phyloP scores from a whole-genome alignment of 345 rosid species.

The Euphorbia pulcherrima region DNA sequence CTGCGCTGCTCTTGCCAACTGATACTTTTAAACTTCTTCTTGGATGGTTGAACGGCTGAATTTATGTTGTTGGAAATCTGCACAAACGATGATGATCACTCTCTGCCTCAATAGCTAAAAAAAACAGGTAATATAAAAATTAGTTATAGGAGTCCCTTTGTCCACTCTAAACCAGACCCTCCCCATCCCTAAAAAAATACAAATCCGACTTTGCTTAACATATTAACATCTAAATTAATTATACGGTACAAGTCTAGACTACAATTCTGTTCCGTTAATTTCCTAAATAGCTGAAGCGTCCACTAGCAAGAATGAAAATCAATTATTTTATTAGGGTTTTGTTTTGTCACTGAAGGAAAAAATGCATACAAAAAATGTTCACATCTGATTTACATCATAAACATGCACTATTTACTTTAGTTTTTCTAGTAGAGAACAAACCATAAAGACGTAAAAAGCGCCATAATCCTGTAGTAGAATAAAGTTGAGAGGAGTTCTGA shows the following conservation, averaged over 20 bases:
- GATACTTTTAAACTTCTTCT: constrained; percentile 57
- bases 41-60: constrained; percentile 36
- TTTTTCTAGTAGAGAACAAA: neutral
- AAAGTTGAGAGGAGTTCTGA: neutral
- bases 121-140: neutral
- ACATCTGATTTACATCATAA: neutral
- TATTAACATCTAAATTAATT: neutral
- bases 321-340: constrained; percentile 4
- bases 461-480: neutral
- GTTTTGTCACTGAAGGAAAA: neutral
- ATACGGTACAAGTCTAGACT: neutral
- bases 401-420: neutral
- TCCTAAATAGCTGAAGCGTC: neutral
- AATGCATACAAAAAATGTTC: neutral
- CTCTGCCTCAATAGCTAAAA: constrained; percentile 6
- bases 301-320: neutral
- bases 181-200: neutral
- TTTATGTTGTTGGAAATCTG: constrained; percentile 37
- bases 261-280: neutral
- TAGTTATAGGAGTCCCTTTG: neutral
- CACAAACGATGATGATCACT: constrained; percentile 11
- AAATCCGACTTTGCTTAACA: no score
- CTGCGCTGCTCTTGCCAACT: constrained; percentile 73
- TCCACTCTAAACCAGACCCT: neutral
- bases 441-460: neutral